Conservation (phyloP, 768 basidiomycete genomes). For the Calvatia gigantea region DNA sequence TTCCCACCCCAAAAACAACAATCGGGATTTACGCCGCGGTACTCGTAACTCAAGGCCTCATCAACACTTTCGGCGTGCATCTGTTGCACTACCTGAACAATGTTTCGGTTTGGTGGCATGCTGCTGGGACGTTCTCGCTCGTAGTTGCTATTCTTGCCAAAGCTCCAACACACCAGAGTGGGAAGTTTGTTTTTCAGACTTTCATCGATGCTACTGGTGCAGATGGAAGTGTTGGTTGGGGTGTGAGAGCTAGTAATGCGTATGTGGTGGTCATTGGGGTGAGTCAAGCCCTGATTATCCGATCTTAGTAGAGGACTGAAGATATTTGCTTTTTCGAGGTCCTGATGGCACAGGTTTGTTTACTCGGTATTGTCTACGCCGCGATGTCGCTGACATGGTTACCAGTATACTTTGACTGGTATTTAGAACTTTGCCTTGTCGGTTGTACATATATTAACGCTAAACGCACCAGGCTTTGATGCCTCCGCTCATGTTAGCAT, state of each 20-base stretch:
- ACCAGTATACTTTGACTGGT: slow-evolving; percentile 67
- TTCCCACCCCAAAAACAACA: slow-evolving; percentile 52
- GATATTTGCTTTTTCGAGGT: slow-evolving; percentile 32
- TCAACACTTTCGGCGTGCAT: slow-evolving; percentile 73
- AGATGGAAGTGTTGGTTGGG: slow-evolving; percentile 50
- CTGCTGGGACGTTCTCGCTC: slow-evolving; percentile 62
- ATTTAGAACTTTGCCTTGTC: slow-evolving; percentile 13
- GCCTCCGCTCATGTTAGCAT: slow-evolving; percentile 69
- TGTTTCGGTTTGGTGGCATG: slow-evolving; percentile 73
- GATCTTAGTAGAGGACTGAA: not conserved
- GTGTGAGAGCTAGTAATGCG: slow-evolving; percentile 58
- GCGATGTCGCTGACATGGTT: not conserved
- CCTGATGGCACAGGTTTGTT: slow-evolving; percentile 59
- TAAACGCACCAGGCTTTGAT: slow-evolving; percentile 55
- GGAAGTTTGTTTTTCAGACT: slow-evolving; percentile 62
- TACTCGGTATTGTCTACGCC: not conserved
- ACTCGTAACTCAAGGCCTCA: slow-evolving; percentile 61
- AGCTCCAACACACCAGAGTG: slow-evolving; percentile 69
- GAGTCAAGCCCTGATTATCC: slow-evolving; percentile 17
- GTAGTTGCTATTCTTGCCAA: slow-evolving; percentile 68
- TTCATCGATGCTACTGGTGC: slow-evolving; percentile 70
- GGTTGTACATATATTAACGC: not conserved
- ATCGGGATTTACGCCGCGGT: slow-evolving; percentile 71
- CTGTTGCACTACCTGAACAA: slow-evolving; percentile 68
- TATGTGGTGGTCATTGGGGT: slow-evolving; percentile 71